Conservation (phyloP, 345 rosid species). For the Sisymbrium altissimum region DNA sequence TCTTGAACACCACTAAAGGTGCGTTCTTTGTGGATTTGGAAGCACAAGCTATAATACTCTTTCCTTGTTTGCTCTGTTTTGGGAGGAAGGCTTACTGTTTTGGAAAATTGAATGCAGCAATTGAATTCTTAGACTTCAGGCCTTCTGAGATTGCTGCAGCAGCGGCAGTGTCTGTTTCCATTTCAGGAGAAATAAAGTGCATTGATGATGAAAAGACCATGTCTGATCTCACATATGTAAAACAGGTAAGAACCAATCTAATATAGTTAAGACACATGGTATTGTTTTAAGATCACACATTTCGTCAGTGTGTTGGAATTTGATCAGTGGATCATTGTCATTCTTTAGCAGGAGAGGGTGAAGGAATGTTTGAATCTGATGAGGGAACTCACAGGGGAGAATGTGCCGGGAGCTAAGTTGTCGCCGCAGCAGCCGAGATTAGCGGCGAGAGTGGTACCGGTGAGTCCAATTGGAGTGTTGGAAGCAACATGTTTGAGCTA, state of each 20-base stretch:
- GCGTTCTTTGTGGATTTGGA: neutral
- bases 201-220: constrained; percentile 39
- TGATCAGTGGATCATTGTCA: constrained; percentile 15
- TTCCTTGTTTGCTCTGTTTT: constrained; percentile 12
- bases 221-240: constrained; percentile 37
- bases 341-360: constrained; percentile 51
- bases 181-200: constrained; percentile 38
- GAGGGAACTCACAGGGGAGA: constrained; percentile 39
- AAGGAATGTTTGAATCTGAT: constrained; percentile 53
- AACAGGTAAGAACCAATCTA: constrained; percentile 49
- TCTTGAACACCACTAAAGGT: constrained; percentile 59
- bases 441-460: constrained; percentile 35
- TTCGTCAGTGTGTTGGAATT: neutral
- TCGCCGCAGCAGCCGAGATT: constrained; percentile 10
- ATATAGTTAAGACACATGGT: neutral
- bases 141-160: constrained; percentile 85
- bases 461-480: constrained; percentile 68
- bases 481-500: constrained; percentile 74
- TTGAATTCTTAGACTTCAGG: constrained; percentile 71
- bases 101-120: constrained; percentile 56
- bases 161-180: constrained; percentile 55
- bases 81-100: neutral
- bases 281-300: neutral
- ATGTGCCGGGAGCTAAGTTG: constrained; percentile 21
- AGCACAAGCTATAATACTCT: neutral